Percentiles rank a stretch among this genome's conserved stretches.
Evolutionary conservation across 169 alveolate genomes (phyloP).

Genomic region (Plasmodium malariae): DNA sequence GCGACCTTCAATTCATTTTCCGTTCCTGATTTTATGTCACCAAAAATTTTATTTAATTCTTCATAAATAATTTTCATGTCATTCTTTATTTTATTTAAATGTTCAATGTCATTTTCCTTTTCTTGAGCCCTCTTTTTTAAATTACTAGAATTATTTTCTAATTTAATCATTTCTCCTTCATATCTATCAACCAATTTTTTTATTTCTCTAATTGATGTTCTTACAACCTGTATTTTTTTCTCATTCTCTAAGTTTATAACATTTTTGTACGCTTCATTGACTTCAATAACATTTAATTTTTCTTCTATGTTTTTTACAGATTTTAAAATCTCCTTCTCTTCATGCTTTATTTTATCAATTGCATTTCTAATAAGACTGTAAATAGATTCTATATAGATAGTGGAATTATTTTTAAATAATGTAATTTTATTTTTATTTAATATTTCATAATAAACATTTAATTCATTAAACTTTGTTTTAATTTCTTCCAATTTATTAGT

Average conservation of each 20-base stretch:
- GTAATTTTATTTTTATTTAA: constrained; percentile 9
- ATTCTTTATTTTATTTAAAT: neutral
- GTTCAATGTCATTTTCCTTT: constrained; percentile 15
- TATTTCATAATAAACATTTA: neutral
- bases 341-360: neutral
- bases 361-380: neutral
- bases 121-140: neutral
- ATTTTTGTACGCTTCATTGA: constrained; percentile 16
- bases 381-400: constrained; percentile 13
- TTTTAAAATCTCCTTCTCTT: constrained; percentile 14
- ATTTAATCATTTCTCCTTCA: neutral
- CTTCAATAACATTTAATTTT: constrained; percentile 10
- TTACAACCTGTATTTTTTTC: constrained; percentile 5
- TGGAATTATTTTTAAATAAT: constrained; percentile 6
- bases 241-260: neutral
- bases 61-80: constrained; percentile 16
- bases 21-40: neutral
- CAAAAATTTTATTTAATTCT: constrained; percentile 6
- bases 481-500: constrained; percentile 11
- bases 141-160: neutral
- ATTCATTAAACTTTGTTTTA: constrained; percentile 1
- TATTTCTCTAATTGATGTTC: neutral
- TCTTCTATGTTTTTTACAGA: neutral
- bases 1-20: constrained; percentile 1
- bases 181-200: neutral